Evolutionary conservation across 2,329 filamentous ascomycete genomes (phyloP), one percentile per base, ranked within the genome.

Genomic region (Alternaria burnsii): DNA sequence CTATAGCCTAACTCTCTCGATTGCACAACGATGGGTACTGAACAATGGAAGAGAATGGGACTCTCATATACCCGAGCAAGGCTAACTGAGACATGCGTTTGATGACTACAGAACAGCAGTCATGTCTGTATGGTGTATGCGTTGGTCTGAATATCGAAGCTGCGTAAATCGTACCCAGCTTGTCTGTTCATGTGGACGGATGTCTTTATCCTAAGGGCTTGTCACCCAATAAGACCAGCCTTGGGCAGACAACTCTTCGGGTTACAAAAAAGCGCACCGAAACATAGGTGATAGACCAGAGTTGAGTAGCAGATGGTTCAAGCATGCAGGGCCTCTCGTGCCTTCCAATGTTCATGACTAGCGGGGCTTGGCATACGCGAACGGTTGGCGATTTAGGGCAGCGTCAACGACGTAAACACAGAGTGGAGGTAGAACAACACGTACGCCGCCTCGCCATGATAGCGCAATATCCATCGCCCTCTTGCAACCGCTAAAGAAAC

Each of bases 381-480:
- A 54, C 55, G 36, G 52, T 58, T 55, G 61, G 62, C 63, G 60
- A 66, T 59, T 66, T 64, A 57, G 62, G 63, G 53, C 59, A 46
- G 55, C 59, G 50, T 41, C 58, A 61, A 53, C 60, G 50, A 56
- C 57, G 60, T 56, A 55, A 60, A 62, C 52, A 56, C 34, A 14
- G 58, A 55, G 66, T 64, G 53, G 62, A 71, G 68, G 63, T 40
- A 66, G 50, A 61, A 66, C 43, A 57, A 50, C 34, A 46, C 58
- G 55, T 55, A 52, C 62, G 52, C 60, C 63, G 46, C 58, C 68
- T 74, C 73, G 72, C 73, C 71, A 77, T 77, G 75, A 68, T 71
- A 63, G 60, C 65, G 62, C 61, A 55, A 43, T 62, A 59, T 32
- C 58, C 61, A 14, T 61, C 66, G 52, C 63, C 58, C 50, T 63